Evolutionary conservation across 192 early-diverging fungal species (phyloP).

Genomic region (Powellomyces hirtus): DNA sequence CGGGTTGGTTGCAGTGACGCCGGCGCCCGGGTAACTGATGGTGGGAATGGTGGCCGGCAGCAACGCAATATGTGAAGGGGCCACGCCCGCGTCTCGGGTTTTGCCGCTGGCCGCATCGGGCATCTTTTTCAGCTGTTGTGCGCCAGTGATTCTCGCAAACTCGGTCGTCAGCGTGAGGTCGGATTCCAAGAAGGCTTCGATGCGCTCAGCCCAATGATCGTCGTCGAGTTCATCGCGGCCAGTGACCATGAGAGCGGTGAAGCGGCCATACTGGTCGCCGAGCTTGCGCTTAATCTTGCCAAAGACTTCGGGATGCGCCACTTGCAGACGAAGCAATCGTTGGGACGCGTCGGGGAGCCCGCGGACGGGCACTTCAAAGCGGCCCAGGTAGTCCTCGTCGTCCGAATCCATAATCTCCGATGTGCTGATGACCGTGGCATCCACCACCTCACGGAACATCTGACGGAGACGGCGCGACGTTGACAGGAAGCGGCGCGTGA

Average conservation of each 20-base stretch:
- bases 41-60: not conserved
- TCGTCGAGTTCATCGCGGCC: conserved; percentile 2
- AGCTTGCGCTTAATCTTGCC: conserved; percentile 4
- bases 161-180: conserved; percentile 3
- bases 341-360: not conserved
- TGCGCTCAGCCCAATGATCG: conserved; percentile 21
- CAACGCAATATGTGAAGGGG: not conserved
- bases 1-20: not conserved
- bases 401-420: conserved; percentile 23
- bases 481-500: conserved; percentile 20
- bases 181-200: conserved; percentile 9
- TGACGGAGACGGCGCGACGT: conserved; percentile 15
- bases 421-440: conserved; percentile 16
- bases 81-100: not conserved
- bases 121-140: not conserved
- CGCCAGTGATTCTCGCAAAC: conserved; percentile 6
- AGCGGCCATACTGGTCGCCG: conserved; percentile 24
- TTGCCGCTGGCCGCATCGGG: not conserved
- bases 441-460: conserved; percentile 31
- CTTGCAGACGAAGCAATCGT: conserved; percentile 1
- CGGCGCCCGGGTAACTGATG: not conserved
- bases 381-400: conserved; percentile 24
- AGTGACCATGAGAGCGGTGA: conserved; percentile 1
- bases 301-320: conserved; percentile 8
- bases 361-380: conserved; percentile 13